Evolutionary conservation across 257 asterid genomes (phyloP), one percentile per base, ranked within the genome.

Genomic region (Primulina huaijiensis): DNA sequence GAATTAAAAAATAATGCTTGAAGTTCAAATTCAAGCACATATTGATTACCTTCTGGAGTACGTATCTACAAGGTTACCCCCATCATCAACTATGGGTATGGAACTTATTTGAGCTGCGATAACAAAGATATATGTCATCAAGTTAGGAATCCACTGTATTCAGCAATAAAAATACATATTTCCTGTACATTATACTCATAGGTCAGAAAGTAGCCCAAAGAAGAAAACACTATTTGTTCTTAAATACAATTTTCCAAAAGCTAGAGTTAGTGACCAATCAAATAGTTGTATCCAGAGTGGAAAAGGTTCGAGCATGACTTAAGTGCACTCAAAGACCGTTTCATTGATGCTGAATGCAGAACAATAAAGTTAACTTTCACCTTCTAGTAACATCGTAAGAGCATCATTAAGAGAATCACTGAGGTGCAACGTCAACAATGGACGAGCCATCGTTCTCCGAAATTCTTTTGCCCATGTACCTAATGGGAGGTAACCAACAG

Each of bases 81-180:
- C 69, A 23, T 76, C 76, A 58, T 87, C 86, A 46, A 87, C 76
- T 64, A 89, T 75, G n/a, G 96, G 96, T 50, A 87, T 63, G 31
- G 93, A 85, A 70, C 96, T 87, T 78, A 89, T 76, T 67, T 76
- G 78, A 67, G 86, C 93, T 89, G 91, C 46, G 71, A 78, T 38
- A 62, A 20, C 68, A 33, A 69, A 72, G 53, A 75, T 56, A 68
- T 35, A 72, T n/a, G 40, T 67, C 46, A n/a, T 27, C 75, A 63
- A 37, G 64, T 67, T 55, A 25, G 69, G 16, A 30, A 43, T 3
- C 33, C 33, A 74, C 7, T 34, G 27, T 2, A 34, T 25, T 59
- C 29, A 50, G 52, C 5, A 52, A 43, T 38, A 38, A 38, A 38
- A 43, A 43, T 3, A 43, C 7, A 43, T 12, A 3, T 43, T 43